Evolutionary conservation across 345 rosid species (phyloP), one percentile per base, ranked within the genome.

Genomic region (Aquilaria yunnanensis): DNA sequence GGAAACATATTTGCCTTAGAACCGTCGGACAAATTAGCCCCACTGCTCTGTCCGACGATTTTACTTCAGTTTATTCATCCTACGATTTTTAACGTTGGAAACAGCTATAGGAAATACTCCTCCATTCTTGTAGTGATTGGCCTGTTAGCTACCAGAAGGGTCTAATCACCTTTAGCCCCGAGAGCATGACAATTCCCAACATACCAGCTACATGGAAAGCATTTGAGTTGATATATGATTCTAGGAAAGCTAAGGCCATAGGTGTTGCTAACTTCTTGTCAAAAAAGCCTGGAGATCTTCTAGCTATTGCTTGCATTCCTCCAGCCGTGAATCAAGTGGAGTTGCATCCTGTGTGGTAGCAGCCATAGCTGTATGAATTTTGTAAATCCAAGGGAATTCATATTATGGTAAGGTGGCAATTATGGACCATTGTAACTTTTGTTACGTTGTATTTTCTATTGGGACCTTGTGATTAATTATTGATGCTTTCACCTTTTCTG

Each of bases 201-300:
- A 83, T 83, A 64, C 88, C 96, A 10, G 56, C 74, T 64, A 88
- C 98, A 34, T 88, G 98, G 98, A 74, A 60, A 62, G 90, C 92
- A 11, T 80, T 92, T 96, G 96, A 92, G 79, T 69, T 79, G n/a
- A 73, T 85, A 12, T 82, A 76, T 68, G 87, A 83, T 71, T 80
- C 92, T 45, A 85, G 92, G 33, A 86, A 88, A 79, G 79, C 84
- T 70, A 70, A 79, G 61, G 97, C 89, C 14, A 23, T 23, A 23
- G 23, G 96, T n/a, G 87, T 92, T 49, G 84, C 94, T 62, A 92
- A 86, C 58, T 92, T 86, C 77, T 85, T 94, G 37, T 64, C 85
- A 31, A 86, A 88, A 82, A 88, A 88, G 72, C 75, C 88, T 51
- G 81, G 69, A 2, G 85, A 88, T 77, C 72, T 92, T 64, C 69